Base-by-base conservation (phyloP, 2,329 filamentous ascomycete genomes). In the Teratosphaeria viscida region DNA sequence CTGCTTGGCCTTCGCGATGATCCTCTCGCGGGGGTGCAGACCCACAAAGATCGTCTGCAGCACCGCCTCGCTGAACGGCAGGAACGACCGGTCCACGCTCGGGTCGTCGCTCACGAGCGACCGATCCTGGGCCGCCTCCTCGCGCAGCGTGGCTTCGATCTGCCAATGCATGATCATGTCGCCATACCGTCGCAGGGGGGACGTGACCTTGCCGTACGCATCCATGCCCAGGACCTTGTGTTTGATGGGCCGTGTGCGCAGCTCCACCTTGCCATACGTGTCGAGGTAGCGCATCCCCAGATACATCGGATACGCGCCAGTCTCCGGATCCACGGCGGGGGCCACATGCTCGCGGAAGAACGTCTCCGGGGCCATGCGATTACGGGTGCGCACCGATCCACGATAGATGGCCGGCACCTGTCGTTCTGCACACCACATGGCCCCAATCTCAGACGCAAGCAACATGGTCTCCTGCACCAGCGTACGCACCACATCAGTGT, bases 131-230 rank as follows among this genome's bases (percentile, higher is more conserved):
- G 71, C 66, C 11, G 78, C 76, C 70, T 86, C 83, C 62, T 81
- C 77, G 11, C 81, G 80, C 49, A 87, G 65, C 1, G 81, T 82
- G 6, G 83, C 80, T 73, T 86, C 83, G 54, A 85, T 84, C 64
- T 87, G 84, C 77, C 84, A 86, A 67, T 86, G 83, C 11, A 78
- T 74, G 54, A 86, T 75, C 68, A 86, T 77, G 69, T 87, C 84
- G 54, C 75, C 76, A 69, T 81, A 86, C 43, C 84, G 78, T 56
- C 84, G 80, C 26, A 87, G 74, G 1, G 84, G 84, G 66, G 80
- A 84, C 0, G 84, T 86, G 56, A 79, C 77, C 71, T 82, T 85
- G 60, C 78, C 71, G 65, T 86, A 86, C 29, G 76, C 68, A 32
- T 78, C 71, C 32, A 82, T 71, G 39, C 81, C 82, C 2, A 85